A percentile compares a stretch with the other conserved stretches of the same genome.
Conservation (phyloP, 2,329 filamentous ascomycete genomes). For the Calonectria naviculata region DNA sequence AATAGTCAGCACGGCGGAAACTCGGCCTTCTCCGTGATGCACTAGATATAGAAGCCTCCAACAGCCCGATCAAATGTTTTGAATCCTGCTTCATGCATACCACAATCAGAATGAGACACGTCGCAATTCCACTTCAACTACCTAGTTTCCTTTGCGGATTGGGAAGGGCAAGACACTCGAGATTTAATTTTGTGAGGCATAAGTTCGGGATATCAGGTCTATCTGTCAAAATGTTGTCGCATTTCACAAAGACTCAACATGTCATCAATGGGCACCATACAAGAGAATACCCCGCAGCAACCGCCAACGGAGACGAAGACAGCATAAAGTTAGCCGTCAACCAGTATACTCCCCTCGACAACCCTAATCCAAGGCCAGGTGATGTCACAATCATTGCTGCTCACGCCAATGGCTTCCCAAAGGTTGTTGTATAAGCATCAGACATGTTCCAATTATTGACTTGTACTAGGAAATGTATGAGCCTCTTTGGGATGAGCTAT, state of each 20-base stretch:
- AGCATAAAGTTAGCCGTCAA: not conserved
- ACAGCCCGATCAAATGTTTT: not conserved
- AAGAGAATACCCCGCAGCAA: not conserved
- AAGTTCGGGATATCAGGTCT: not conserved
- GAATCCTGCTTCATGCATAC: not conserved
- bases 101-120: not conserved
- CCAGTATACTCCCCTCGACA: slow-evolving; percentile 7
- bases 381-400: slow-evolving; percentile 10
- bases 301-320: not conserved
- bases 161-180: not conserved
- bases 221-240: not conserved
- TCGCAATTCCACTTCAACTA: not conserved
- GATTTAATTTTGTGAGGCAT: not conserved
- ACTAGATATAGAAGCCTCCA: not conserved
- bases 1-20: not conserved
- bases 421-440: not conserved
- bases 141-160: not conserved
- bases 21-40: not conserved
- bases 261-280: not conserved
- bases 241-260: not conserved
- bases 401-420: slow-evolving; percentile 15
- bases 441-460: not conserved
- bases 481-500: slow-evolving; percentile 5
- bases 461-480: slow-evolving; percentile 1
- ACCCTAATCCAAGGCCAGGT: not conserved